Evolutionary conservation across 164 flowering plant genomes (phyloP), one percentile per base, ranked within the genome.

Genomic region (Euptelea pleiosperma): DNA sequence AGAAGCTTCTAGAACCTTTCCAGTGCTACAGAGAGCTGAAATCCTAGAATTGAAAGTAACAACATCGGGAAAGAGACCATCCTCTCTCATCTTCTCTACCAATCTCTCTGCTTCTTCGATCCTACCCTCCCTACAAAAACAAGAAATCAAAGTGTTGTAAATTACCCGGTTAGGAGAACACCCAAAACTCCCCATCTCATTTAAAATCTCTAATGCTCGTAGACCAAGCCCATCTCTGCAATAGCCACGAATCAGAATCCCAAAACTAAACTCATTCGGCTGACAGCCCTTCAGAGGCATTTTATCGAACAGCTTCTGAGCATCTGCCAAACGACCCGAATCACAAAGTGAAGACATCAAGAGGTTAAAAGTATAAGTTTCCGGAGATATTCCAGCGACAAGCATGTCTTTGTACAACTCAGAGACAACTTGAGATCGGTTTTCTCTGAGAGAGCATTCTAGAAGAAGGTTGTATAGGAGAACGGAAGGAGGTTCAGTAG

Each of bases 21-120:
- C 95, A 3, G 73, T 52, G 1, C 64, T 64, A 70, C 96, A 93
- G 52, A 93, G 87, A 59, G 88, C 89, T 0, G 99, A 79, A 64
- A 90, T 86, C 77, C 96, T 81, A 57, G 90, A 73, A 70, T 90
- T 93, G 60, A 90, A 93, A 34, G 96, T 93, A 58, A 90, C 97
- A 56, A 85, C 80, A 79, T 93, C 73, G 0, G 99, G 97, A 43
- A 40, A 43, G 16, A 88, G 55, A 26, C 84, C 82, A 55, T 72
- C 84, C 55, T 63, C 79, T 48, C 80, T 75, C 97, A 90, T 88
- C 73, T 56, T 76, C 73, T 84, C 89, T 14, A 86, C 85, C 69
- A 93, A 70, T 53, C 43, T 82, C 68, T 93, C 95, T 7, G 99
- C 97, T 50, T 82, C 89, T 66, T 75, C 84, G 59, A 63, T 73